A percentile compares a stretch with the other conserved stretches of the same genome.
Conservation (phyloP, 2,329 filamentous ascomycete species). For the Xylaria multiplex region DNA sequence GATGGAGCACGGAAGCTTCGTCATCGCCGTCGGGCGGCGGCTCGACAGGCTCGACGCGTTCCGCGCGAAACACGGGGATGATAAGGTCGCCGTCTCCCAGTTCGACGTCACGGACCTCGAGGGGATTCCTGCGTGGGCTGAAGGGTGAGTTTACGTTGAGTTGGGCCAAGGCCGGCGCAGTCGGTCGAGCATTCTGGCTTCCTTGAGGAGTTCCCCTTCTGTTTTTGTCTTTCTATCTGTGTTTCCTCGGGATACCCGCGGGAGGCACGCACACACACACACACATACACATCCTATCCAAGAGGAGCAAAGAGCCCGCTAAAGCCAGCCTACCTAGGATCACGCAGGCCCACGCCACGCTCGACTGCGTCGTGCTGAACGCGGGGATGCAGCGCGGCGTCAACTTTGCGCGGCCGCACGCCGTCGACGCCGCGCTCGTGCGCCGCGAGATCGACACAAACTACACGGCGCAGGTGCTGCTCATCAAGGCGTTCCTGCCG, state of each 20-base stretch:
- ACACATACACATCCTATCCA: background rate
- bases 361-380: conserved; percentile 68
- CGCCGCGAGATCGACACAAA: conserved; percentile 58
- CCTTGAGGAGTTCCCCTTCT: background rate
- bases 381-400: conserved; percentile 63
- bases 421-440: conserved; percentile 51
- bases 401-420: conserved; percentile 57
- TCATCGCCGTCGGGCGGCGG: conserved; percentile 66
- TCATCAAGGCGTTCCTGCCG: conserved; percentile 59
- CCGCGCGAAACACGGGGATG: conserved; percentile 57
- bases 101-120: conserved; percentile 58
- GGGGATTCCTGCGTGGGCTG: conserved; percentile 54
- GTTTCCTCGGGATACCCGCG: no score
- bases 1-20: conserved; percentile 59
- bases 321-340: conserved; percentile 44
- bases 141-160: conserved; percentile 46
- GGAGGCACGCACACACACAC: no score
- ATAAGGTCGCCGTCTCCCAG: conserved; percentile 52
- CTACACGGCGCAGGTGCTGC: conserved; percentile 57
- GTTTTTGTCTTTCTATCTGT: background rate
- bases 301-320: background rate
- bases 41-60: conserved; percentile 62
- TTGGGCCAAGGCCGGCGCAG: no score
- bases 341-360: conserved; percentile 54
- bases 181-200: no score